A percentile compares a stretch with the other conserved stretches of the same genome.
These are phyloP conservation scores for Extremus antarcticus DNA, from an alignment of 495 filamentous ascomycete genomes.

Conservation along the genomic window DNA sequence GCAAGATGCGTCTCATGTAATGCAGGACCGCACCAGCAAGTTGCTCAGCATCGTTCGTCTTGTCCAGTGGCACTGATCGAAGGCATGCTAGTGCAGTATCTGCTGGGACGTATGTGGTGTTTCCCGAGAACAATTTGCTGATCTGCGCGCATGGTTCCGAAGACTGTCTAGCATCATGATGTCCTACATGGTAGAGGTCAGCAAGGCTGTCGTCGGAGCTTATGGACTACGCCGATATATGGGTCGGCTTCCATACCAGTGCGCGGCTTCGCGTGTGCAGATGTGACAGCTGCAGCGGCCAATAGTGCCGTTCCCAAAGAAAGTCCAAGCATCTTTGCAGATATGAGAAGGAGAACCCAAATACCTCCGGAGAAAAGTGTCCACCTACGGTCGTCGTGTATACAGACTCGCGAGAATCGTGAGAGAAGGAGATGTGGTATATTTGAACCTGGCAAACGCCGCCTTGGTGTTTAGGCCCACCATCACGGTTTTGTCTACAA, in stretches of 20 bases:
- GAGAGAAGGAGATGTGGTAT: no score
- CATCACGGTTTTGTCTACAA: no score
- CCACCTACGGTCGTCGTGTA: no score
- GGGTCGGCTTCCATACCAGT: not conserved
- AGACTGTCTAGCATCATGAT: not conserved
- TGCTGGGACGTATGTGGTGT: not conserved
- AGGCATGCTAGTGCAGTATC: conserved; percentile 5
- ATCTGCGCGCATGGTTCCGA: not conserved
- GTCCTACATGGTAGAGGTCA: not conserved
- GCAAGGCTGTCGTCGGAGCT: not conserved
- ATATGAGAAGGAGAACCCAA: no score
- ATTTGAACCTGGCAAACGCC: no score
- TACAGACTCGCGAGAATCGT: no score
- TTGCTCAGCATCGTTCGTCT: not conserved
- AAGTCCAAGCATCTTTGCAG: not conserved
- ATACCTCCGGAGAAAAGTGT: no score
- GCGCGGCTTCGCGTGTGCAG: not conserved
- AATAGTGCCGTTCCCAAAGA: not conserved
- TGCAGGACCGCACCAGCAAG: conserved; percentile 1
- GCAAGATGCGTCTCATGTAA: not conserved
- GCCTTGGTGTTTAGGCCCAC: no score
- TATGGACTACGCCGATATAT: not conserved
- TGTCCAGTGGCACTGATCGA: conserved; percentile 7
- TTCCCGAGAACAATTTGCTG: not conserved
- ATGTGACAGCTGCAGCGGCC: not conserved